These are phyloP conservation scores for Chaetomiaceae sp. DNA, from an alignment of 2,329 filamentous ascomycete genomes.

Conservation along the genomic window DNA sequence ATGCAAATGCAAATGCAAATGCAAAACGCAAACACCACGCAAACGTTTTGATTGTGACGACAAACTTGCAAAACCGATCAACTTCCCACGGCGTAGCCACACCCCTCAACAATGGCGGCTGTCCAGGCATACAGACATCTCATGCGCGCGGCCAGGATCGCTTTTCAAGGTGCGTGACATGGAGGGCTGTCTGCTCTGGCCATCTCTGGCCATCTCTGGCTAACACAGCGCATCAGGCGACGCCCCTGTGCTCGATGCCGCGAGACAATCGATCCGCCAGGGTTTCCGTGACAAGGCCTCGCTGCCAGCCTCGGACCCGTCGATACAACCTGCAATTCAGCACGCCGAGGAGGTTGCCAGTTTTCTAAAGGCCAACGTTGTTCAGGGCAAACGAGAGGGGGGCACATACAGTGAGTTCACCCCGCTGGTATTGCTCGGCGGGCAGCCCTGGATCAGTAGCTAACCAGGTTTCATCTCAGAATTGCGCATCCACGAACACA, in stretches of 20 bases:
- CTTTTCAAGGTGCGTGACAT: slow-evolving; percentile 66
- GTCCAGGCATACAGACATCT: slow-evolving; percentile 75
- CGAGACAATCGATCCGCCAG: slow-evolving; percentile 66
- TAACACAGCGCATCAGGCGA: slow-evolving; percentile 56
- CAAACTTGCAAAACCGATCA: too few species aligned
- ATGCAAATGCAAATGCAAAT: too few species aligned
- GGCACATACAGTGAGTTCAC: slow-evolving; percentile 25
- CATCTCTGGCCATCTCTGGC: not conserved
- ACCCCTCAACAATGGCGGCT: slow-evolving; percentile 60
- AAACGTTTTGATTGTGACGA: too few species aligned
- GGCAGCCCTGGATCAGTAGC: not conserved
- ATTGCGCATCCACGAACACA: slow-evolving; percentile 84
- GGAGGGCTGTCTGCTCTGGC: not conserved
- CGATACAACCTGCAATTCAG: slow-evolving; percentile 60
- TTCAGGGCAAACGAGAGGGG: slow-evolving; percentile 62
- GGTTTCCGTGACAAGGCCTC: slow-evolving; percentile 66
- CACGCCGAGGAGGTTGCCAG: slow-evolving; percentile 79
- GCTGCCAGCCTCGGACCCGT: slow-evolving; percentile 54
- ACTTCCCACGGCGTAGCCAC: not conserved
- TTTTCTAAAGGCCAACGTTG: slow-evolving; percentile 77
- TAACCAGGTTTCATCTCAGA: slow-evolving; percentile 46
- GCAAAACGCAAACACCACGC: too few species aligned
- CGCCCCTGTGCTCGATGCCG: slow-evolving; percentile 60
- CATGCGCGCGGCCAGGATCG: slow-evolving; percentile 73
- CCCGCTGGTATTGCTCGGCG: not conserved